A percentile compares a stretch with the other conserved stretches of the same genome.
Evolutionary conservation across 495 filamentous ascomycete genomes (phyloP).

Genomic region (Haplographium delicatum): DNA sequence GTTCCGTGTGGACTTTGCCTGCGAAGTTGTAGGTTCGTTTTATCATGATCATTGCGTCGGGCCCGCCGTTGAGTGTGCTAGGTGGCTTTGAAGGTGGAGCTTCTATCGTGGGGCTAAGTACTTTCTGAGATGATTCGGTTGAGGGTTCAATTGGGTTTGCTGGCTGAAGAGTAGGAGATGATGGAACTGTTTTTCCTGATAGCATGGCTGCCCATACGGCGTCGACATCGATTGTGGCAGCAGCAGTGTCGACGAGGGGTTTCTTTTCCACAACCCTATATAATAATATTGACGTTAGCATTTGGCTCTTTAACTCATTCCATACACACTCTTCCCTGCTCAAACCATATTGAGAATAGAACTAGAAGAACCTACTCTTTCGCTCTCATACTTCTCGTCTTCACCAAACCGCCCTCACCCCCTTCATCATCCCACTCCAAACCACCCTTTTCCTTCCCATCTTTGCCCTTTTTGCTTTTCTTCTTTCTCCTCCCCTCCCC

Average conservation of each 20-base stretch:
- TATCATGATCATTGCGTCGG: slow-evolving; percentile 64
- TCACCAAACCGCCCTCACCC: slow-evolving; percentile 75
- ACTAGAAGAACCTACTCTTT: slow-evolving; percentile 43
- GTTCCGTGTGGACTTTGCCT: slow-evolving; percentile 75
- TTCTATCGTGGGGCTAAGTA: not conserved
- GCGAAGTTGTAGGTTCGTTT: slow-evolving; percentile 89
- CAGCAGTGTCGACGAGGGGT: slow-evolving; percentile 55
- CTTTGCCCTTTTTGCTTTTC: too few relatives aligned
- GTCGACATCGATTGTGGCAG: slow-evolving; percentile 84
- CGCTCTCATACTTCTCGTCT: slow-evolving; percentile 68
- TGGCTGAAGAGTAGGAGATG: slow-evolving; percentile 18
- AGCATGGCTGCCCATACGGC: slow-evolving; percentile 81
- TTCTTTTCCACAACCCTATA: slow-evolving; percentile 56
- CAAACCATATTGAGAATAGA: not conserved
- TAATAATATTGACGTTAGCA: not conserved
- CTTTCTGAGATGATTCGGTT: slow-evolving; percentile 3
- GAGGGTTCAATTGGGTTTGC: slow-evolving; percentile 20
- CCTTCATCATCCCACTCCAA: slow-evolving; percentile 50
- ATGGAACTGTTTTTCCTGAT: slow-evolving; percentile 20
- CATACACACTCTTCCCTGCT: not conserved
- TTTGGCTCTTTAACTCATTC: too few relatives aligned
- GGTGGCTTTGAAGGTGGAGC: slow-evolving; percentile 4
- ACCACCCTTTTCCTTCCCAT: slow-evolving; percentile 42
- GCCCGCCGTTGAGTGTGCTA: slow-evolving; percentile 22
- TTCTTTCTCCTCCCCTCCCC: slow-evolving; percentile 48